Conservation (phyloP, 371 early-diverging fungal species). For the Mucor saturninus region DNA sequence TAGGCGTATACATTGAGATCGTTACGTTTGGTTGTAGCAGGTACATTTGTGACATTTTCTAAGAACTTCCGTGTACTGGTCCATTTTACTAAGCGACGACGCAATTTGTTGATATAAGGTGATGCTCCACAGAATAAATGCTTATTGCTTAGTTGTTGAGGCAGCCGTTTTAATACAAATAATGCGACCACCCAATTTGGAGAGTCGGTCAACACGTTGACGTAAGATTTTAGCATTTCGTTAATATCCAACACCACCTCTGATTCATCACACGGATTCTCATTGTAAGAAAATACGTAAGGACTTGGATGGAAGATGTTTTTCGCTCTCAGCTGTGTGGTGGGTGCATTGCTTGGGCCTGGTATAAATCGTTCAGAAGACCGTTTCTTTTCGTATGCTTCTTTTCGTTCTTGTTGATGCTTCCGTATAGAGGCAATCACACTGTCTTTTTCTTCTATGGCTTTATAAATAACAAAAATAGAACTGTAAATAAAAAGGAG, state of each 20-base stretch:
- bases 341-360: conserved; percentile 10
- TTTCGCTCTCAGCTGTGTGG: conserved; percentile 2
- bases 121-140: conserved; percentile 71
- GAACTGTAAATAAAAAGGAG: background rate
- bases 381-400: conserved; percentile 16
- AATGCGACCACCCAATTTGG: conserved; percentile 68
- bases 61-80: conserved; percentile 60
- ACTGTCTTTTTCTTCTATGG: conserved; percentile 18
- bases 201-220: conserved; percentile 64
- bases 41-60: conserved; percentile 56
- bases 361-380: conserved; percentile 18
- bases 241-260: conserved; percentile 29
- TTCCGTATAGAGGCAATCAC: conserved; percentile 22
- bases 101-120: conserved; percentile 56
- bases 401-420: conserved; percentile 15
- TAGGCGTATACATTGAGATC: conserved; percentile 72
- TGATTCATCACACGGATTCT: conserved; percentile 27
- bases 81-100: conserved; percentile 57
- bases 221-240: conserved; percentile 56
- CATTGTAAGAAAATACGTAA: conserved; percentile 48
- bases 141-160: conserved; percentile 73
- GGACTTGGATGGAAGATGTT: conserved; percentile 41
- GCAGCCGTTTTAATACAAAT: conserved; percentile 67
- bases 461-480: background rate
- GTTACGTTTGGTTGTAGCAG: conserved; percentile 61